Base-by-base conservation (phyloP, 257 asterid species). In the Schizonepeta tenuifolia region DNA sequence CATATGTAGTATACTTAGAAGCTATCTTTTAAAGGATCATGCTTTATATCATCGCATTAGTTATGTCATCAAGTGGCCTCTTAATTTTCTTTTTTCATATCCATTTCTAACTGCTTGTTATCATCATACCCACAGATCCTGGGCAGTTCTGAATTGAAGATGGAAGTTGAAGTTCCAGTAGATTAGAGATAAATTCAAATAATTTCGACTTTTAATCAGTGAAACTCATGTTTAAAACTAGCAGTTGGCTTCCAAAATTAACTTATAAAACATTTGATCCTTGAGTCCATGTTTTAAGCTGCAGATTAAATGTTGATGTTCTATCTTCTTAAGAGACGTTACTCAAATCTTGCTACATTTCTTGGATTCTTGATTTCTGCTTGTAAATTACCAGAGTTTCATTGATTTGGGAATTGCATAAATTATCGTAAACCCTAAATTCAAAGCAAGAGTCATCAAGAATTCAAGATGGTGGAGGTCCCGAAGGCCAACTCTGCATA, bases 131-230 rank as follows among this genome's bases (percentile, higher is more conserved):
- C 6, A 80, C 91, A 89, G 96, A 84, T 87, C 80, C 87, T 89
- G 76, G 85, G 87, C 71, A 82, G 81, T 82, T 65, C 90, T 50
- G 87, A 38, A 41, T 22, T 87, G 79, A 85, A 77, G 86, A 85
- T 85, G 91, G 96, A 89, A 69, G 96, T 89, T 9, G 96, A 89
- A 77, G 89, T 89, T 73, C 92, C 96, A 15, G 87, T 89, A 72
- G 96, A 89, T 80, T 89, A 80, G 83, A 76, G 78, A 62, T 9
- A 2, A 51, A 21, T 59, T 31, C 51, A 49, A 54, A 10, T 21
- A 7, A 6, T 20, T 63, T 11, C 31, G 14, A 40, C 38, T 33
- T 69, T 62, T 54, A 49, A 46, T 66, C 55, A 4, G 57, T 44
- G 68, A 15, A n/a, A 66, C 60, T 15, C 35, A 4, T 59, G 49